Base-by-base conservation (phyloP, 2,329 filamentous ascomycete genomes). In the Botryotinia globosa region DNA sequence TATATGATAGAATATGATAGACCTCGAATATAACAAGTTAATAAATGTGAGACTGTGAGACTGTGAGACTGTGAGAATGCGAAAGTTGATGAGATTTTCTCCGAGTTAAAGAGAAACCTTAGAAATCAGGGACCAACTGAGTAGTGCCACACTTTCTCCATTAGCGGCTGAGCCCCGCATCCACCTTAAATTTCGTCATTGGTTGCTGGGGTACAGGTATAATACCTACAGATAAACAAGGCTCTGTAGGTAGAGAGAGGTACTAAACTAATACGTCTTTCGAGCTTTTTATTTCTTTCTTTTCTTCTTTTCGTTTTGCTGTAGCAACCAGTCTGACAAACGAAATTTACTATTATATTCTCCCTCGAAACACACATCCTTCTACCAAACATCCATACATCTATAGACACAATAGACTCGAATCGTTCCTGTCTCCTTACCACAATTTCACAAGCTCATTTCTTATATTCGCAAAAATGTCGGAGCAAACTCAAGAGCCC, bases 401-500 rank as follows among this genome's bases (percentile, higher is more conserved):
- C 58, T 10, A 39, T 8, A 18, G 6, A n/a, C 18, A 62, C 37
- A n/a, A n/a, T 5, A 62, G 14, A n/a, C 16, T 25, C 12, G 34
- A 18, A 62, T 18, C 37, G 6, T 39, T 18, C 34, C 12, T 42
- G 16, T 29, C 25, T 10, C 4, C 7, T 39, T 10, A n/a, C 56
- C 37, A 42, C 3, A 5, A 16, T 18, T 6, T 16, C 34, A n/a
- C 20, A 39, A 61, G 12, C 37, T 20, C 59, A 8, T 62, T 29
- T 25, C n/a, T 7, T 4, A 18, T 25, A 8, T 5, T 54, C 37
- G 18, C 48, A 22, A 44, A 10, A 9, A 78, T 78, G 77, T 73
- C 74, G n/a, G 75, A 73, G 42, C 66, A 76, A 69, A 71, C 65
- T 6, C 25, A 68, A 59, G 75, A 77, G 39, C 64, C 71, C 62